Evolutionary conservation across 768 basidiomycete genomes (phyloP).

Genomic region (Lactarius vividus): DNA sequence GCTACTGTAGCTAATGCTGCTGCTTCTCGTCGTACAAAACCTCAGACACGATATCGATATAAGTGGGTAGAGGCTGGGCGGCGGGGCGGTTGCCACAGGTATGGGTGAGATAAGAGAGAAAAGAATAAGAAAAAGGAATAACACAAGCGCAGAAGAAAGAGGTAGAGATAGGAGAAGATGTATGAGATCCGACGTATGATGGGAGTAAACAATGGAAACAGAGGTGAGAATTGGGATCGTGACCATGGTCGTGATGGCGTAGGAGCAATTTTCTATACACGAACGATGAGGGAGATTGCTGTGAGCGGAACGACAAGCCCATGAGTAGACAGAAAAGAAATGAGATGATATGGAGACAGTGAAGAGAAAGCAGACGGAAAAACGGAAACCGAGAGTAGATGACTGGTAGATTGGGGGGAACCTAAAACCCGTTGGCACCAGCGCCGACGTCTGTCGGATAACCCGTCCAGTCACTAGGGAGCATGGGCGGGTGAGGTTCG

Average conservation of each 20-base stretch:
- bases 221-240: conserved; percentile 12
- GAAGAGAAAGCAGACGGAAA: neutral
- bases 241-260: conserved; percentile 17
- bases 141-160: conserved; percentile 1
- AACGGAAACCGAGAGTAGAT: neutral
- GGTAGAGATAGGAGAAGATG: neutral
- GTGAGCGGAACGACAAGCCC: conserved; percentile 18
- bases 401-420: conserved; percentile 31
- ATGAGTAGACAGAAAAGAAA: conserved; percentile 15
- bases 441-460: conserved; percentile 28
- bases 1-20: conserved; percentile 21
- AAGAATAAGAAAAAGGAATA: conserved; percentile 25
- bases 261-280: conserved; percentile 21
- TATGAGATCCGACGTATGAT: conserved; percentile 9
- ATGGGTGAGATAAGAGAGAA: conserved; percentile 1
- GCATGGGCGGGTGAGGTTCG: conserved; percentile 39
- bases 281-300: conserved; percentile 24
- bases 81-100: neutral
- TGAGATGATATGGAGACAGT: conserved; percentile 8
- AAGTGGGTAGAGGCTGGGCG: neutral
- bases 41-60: conserved; percentile 7
- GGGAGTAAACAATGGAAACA: neutral
- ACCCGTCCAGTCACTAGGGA: conserved; percentile 35
- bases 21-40: conserved; percentile 18
- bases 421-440: conserved; percentile 35